Evolutionary conservation across 148 eudicot species (phyloP), one percentile per base, ranked within the genome.

Genomic region (Chenopodium quinoa): DNA sequence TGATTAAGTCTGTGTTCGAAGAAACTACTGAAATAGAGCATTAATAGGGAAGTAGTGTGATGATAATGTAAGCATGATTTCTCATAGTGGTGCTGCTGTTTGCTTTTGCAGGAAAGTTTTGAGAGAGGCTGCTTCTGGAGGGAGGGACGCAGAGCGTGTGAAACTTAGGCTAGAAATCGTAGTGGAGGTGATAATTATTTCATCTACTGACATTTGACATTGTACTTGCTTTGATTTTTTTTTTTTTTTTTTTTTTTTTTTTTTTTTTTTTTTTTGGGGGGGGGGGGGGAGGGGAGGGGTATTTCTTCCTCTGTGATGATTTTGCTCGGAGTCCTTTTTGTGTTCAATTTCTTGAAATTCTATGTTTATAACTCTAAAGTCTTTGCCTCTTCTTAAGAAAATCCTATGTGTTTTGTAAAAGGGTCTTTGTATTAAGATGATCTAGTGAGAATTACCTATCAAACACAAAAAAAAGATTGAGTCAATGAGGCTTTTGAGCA

Each of bases 61-160:
- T 80, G 52, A 0, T 67, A 37, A 23, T 82, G 70, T 52, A 44
- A 9, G 4, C 1, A 3, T 20, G 22, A 20, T 10, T 76, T 47
- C 54, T 81, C 58, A 66, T 71, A n/a, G 3, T 29, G 67, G 31
- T 22, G 58, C 6, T 58, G 27, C 16, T 71, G 65, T 75, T 31
- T 79, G 70, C 68, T n/a, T 74, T 66, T 86, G 71, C 83, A 95
- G 99, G 90, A 96, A 96, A 84, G 94, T 96, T 62, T 67, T 93
- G 73, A 88, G 99, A 82, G 98, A 93, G 88, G 90, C 90, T n/a
- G 97, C 98, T 78, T 91, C 97, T 75, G 98, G 99, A 56, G 93
- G 93, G 75, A 88, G 99, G 83, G 99, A 96, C 69, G 93, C 99
- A 9, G 98, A 93, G 80, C 93, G 99, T 46, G 87, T 93, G 79